Evolutionary conservation across 495 filamentous ascomycete species (phyloP).

Genomic region (Bryoglossum gracile): DNA sequence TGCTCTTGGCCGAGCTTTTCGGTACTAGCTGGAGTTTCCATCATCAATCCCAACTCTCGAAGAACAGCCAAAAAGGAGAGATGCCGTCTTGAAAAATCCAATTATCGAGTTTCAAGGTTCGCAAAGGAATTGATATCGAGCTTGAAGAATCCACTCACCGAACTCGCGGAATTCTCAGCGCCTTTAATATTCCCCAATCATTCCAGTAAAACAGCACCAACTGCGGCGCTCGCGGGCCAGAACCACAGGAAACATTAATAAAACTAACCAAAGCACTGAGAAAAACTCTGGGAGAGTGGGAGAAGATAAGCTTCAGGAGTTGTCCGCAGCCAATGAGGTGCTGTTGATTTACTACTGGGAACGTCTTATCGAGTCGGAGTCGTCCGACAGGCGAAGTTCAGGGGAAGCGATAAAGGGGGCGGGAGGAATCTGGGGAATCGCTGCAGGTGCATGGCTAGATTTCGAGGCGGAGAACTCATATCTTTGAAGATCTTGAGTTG

Average conservation of each 20-base stretch:
- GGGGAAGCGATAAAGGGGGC: too few relatives aligned
- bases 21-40: slow-evolving; percentile 14
- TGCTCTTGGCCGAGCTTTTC: slow-evolving; percentile 17
- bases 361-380: slow-evolving; percentile 17
- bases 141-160: too few relatives aligned
- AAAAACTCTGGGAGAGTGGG: slow-evolving; percentile 5
- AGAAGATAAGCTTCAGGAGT: slow-evolving; percentile 19
- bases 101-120: neutral
- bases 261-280: neutral
- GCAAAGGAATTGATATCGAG: too few relatives aligned
- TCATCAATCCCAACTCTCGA: neutral
- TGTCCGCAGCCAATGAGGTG: slow-evolving; percentile 11
- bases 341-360: neutral
- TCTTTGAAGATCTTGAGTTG: neutral
- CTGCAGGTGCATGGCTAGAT: neutral
- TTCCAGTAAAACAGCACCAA: too few relatives aligned
- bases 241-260: too few relatives aligned
- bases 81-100: slow-evolving; percentile 5
- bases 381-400: too few relatives aligned
- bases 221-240: too few relatives aligned
- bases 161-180: neutral
- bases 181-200: slow-evolving; percentile 4
- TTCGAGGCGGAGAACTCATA: neutral
- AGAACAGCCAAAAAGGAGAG: slow-evolving; percentile 3
- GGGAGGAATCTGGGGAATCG: slow-evolving; percentile 19